Evolutionary conservation across 139 green algal genomes (phyloP).

Genomic region (Coelastrella sp.): DNA sequence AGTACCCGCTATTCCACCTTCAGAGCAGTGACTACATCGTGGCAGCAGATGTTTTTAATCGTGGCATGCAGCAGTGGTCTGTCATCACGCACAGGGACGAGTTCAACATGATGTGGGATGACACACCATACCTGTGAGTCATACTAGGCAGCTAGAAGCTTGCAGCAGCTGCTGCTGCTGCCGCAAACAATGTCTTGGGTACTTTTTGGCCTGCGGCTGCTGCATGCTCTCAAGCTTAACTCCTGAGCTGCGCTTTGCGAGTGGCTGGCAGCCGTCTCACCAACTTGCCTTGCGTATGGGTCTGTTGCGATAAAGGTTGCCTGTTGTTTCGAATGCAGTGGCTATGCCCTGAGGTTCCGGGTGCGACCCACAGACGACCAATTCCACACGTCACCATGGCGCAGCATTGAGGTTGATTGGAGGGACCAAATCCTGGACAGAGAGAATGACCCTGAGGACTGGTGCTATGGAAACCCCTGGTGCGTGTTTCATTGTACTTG

Average conservation of each 20-base stretch:
- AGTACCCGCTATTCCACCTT: constrained; percentile 24
- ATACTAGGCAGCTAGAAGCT: no score
- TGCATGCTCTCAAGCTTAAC: no score
- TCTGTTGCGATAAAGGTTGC: no score
- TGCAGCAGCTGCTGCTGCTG: no score
- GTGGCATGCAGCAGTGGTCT: constrained; percentile 3
- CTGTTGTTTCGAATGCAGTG: background rate
- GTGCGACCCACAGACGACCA: background rate
- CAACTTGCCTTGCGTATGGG: no score
- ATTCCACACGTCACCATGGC: constrained; percentile 19
- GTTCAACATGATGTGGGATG: constrained; percentile 39
- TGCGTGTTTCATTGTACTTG: background rate
- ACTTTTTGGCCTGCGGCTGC: no score
- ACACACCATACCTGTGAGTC: background rate
- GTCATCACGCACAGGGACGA: background rate
- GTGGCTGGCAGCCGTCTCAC: no score
- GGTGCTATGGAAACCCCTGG: constrained; percentile 31
- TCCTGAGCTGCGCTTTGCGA: no score
- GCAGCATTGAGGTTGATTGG: constrained; percentile 39
- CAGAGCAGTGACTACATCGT: constrained; percentile 32
- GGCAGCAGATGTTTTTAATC: constrained; percentile 8
- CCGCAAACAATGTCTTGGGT: no score
- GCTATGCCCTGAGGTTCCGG: background rate
- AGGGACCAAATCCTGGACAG: background rate
- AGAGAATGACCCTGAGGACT: constrained; percentile 38